These are phyloP conservation scores for Isabelozyma pseudorhagii DNA, from an alignment of 805 yeast species.

Conservation along the genomic window DNA sequence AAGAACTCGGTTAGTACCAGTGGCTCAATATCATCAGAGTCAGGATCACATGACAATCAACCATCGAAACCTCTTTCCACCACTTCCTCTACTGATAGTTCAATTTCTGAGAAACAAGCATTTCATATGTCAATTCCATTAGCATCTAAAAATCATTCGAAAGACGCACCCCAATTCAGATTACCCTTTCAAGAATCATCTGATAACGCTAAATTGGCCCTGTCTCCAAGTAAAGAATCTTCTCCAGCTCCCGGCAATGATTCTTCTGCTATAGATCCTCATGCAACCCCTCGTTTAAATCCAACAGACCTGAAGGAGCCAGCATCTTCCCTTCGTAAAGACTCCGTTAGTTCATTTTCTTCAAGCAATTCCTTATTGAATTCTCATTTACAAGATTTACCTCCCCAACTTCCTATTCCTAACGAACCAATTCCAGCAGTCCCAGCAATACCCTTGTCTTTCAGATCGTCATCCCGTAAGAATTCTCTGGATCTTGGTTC, in stretches of 20 bases:
- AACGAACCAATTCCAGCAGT: constrained; percentile 46
- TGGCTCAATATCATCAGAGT: constrained; percentile 4
- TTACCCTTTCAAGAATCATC: constrained; percentile 62
- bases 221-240: background rate
- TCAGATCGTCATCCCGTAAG: constrained; percentile 32
- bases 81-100: background rate
- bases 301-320: background rate
- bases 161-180: constrained; percentile 57
- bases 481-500: constrained; percentile 35
- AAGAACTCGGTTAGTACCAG: constrained; percentile 8
- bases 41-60: constrained; percentile 6
- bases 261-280: constrained; percentile 23
- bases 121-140: constrained; percentile 19
- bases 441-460: constrained; percentile 33
- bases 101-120: constrained; percentile 5
- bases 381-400: constrained; percentile 41
- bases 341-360: constrained; percentile 19
- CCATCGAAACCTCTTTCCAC: constrained; percentile 1
- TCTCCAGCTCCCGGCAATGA: constrained; percentile 1
- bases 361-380: constrained; percentile 23
- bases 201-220: background rate
- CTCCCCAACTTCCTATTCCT: constrained; percentile 59
- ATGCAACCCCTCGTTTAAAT: constrained; percentile 1
- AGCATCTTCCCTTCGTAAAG: constrained; percentile 7
- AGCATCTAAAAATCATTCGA: constrained; percentile 9